Conservation (phyloP, 371 early-diverging fungal species). For the Syncephalastrum monosporum region DNA sequence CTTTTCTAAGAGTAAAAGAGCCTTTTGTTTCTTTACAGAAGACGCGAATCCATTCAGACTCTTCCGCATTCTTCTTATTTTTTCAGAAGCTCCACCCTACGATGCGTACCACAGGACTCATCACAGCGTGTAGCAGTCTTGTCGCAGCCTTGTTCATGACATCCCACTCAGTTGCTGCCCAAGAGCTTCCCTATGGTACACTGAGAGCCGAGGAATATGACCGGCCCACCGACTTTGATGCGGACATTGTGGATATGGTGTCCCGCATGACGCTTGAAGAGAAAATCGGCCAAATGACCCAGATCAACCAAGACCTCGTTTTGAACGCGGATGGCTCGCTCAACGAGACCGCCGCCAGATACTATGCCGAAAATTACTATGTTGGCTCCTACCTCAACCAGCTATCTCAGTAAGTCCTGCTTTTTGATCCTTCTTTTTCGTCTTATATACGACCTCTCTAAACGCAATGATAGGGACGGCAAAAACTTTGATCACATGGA, state of each 20-base stretch:
- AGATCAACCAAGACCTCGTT: conserved; percentile 48
- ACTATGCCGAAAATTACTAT: conserved; percentile 43
- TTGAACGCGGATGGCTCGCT: conserved; percentile 36
- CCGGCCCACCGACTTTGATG: conserved; percentile 31
- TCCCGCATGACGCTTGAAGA: conserved; percentile 54
- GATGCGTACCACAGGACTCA: too few species aligned
- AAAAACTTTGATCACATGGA: conserved; percentile 23
- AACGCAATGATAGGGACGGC: conserved; percentile 17
- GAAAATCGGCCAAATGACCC: conserved; percentile 72
- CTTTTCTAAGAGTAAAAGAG: too few species aligned
- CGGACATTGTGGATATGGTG: conserved; percentile 35
- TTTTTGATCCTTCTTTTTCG: neutral
- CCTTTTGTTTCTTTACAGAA: too few species aligned
- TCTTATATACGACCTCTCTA: neutral
- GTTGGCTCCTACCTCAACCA: conserved; percentile 40
- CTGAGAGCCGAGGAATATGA: conserved; percentile 14
- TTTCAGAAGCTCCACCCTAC: too few species aligned
- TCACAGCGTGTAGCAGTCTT: too few species aligned
- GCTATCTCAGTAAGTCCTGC: conserved; percentile 21
- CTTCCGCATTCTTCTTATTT: too few species aligned
- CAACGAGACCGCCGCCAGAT: conserved; percentile 44
- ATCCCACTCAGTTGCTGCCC: neutral
- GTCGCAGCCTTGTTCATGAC: too few species aligned
- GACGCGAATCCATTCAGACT: too few species aligned
- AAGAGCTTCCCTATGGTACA: conserved; percentile 11